Evolutionary conservation across 1,139 yeast genomes (phyloP), one percentile per base, ranked within the genome.

Genomic region (Suhomyces bribrorum): DNA sequence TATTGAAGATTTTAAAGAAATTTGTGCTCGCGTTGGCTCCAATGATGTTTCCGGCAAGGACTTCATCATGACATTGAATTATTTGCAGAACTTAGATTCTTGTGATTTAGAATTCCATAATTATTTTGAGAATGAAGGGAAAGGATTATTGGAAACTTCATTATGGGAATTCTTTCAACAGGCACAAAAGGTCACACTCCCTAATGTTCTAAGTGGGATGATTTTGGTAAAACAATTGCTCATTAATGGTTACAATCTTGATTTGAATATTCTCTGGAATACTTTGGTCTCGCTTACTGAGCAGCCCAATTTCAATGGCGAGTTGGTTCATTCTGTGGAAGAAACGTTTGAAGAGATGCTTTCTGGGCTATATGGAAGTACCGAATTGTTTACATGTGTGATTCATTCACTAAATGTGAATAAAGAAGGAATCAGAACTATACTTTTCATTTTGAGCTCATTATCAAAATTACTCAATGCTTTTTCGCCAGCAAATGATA

Each of bases 141-240:
- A 47, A 14, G 17, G 14, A 0, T 44, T 48, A 5, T 42, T 69
- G 8, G 67, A 66, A 35, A 38, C 34, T 2, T 54, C 64, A 2
- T 38, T 70, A 26, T 63, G 68, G 66, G 37, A 36, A 0, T 66
- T 52, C 33, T 64, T 66, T 30, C 44, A 45, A 1, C 15, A 33
- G 2, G 23, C 34, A 14, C 22, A 30, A 6, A 31, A 34, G 2
- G 37, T 48, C 12, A 26, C 46, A 5, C 37, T 40, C 9, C 26
- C 54, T 2, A 46, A 44, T 8, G 37, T 55, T 7, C 45, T 64
- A 6, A 59, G 57, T 37, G 73, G 66, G 1, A 54, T 69, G 32
- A 55, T 69, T 15, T 33, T 69, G 3, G 29, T 67, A 29, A 69
- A 69, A 42, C 75, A 69, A 41, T 36, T 66, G 29, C 55, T 69